Conservation (phyloP, 192 early-diverging fungal genomes). For the Backusella circina region DNA sequence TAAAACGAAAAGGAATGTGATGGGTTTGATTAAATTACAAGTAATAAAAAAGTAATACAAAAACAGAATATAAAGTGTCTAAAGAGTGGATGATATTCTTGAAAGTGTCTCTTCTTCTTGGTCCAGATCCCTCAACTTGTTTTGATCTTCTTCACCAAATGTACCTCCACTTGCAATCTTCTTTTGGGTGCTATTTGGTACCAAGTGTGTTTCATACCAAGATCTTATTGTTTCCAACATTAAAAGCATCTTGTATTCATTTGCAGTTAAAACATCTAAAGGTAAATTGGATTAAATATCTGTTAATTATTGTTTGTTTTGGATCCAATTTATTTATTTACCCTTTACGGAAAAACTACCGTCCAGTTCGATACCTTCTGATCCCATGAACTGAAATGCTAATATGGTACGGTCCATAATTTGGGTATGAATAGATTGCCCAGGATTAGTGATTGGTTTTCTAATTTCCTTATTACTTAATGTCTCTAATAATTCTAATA, state of each 20-base stretch:
- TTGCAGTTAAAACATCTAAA: slow-evolving; percentile 37
- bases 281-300: too few species aligned
- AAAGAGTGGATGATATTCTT: background rate
- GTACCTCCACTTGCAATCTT: slow-evolving; percentile 37
- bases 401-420: slow-evolving; percentile 50
- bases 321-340: too few species aligned
- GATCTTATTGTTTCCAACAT: slow-evolving; percentile 28
- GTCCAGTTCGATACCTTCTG: slow-evolving; percentile 44
- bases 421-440: slow-evolving; percentile 28
- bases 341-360: slow-evolving; percentile 49
- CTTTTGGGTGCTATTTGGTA: background rate
- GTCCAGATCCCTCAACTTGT: slow-evolving; percentile 1
- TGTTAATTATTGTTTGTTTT: too few species aligned
- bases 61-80: background rate
- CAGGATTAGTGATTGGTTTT: slow-evolving; percentile 33
- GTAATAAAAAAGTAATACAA: background rate
- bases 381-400: slow-evolving; percentile 54
- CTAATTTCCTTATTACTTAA: slow-evolving; percentile 47
- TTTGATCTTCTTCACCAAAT: slow-evolving; percentile 27
- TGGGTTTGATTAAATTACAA: background rate
- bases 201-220: slow-evolving; percentile 16
- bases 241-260: slow-evolving; percentile 34
- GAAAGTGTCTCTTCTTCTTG: background rate
- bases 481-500: slow-evolving; percentile 43
- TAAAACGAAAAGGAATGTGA: background rate